These are phyloP conservation scores for Leccinum subgranulosum DNA, from an alignment of 768 basidiomycete species.

Conservation along the genomic window DNA sequence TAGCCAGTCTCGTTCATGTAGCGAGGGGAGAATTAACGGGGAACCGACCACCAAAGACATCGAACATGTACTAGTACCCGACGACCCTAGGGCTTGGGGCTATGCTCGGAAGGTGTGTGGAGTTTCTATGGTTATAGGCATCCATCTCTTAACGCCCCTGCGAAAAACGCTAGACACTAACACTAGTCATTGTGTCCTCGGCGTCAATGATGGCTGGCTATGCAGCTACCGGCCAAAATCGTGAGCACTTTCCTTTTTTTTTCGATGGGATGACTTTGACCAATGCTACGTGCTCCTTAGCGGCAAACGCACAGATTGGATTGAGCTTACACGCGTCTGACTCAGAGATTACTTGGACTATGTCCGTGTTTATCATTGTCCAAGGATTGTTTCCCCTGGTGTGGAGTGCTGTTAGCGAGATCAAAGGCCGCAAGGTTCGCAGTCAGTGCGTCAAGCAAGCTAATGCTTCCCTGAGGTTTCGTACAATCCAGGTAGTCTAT, in stretches of 20 bases:
- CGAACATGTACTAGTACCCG: constrained; percentile 41
- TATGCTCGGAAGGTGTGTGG: constrained; percentile 46
- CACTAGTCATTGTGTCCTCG: constrained; percentile 25
- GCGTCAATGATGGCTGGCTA: constrained; percentile 28
- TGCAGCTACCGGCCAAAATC: constrained; percentile 27
- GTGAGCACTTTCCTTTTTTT: constrained; percentile 10
- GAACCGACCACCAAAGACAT: constrained; percentile 23
- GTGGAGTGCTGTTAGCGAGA: constrained; percentile 73
- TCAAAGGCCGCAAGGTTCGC: constrained; percentile 67
- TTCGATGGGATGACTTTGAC: background rate
- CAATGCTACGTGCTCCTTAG: constrained; percentile 33
- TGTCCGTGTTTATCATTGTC: constrained; percentile 67
- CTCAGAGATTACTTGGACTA: constrained; percentile 60
- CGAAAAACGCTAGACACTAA: constrained; percentile 16
- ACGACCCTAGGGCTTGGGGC: constrained; percentile 65
- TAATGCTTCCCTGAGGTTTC: background rate
- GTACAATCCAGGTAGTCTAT: constrained; percentile 47
- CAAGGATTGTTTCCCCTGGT: constrained; percentile 67
- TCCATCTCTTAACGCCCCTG: background rate
- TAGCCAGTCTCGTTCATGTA: background rate
- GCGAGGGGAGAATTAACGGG: background rate
- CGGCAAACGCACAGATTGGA: constrained; percentile 67
- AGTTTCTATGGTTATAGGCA: no score
- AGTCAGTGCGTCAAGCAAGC: background rate
- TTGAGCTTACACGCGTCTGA: constrained; percentile 56